Percentiles rank a stretch among this genome's conserved stretches.
Conservation (phyloP, 2,329 filamentous ascomycete species). For the Diatrype stigma region DNA sequence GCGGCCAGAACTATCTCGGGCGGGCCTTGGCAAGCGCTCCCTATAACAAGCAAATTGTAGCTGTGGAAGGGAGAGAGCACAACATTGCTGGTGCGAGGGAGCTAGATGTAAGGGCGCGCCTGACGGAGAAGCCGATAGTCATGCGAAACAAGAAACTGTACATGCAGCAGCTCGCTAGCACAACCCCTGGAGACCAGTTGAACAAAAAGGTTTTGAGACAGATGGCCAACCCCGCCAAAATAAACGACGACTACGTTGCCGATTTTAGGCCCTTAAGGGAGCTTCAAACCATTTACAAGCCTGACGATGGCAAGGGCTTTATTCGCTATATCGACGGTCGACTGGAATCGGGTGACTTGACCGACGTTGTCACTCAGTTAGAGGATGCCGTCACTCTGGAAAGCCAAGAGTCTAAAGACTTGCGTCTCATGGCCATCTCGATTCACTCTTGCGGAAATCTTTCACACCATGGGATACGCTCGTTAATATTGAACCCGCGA, state of each 20-base stretch:
- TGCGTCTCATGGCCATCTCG: conserved; percentile 78
- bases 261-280: conserved; percentile 50
- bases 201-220: conserved; percentile 35
- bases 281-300: conserved; percentile 48
- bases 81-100: conserved; percentile 83
- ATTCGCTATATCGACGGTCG: conserved; percentile 76
- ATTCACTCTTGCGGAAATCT: conserved; percentile 97
- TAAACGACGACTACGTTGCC: conserved; percentile 25
- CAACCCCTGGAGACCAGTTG: conserved; percentile 37
- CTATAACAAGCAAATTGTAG: conserved; percentile 82
- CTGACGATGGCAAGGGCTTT: conserved; percentile 59
- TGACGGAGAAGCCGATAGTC: conserved; percentile 68
- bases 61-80: conserved; percentile 80
- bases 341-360: conserved; percentile 69
- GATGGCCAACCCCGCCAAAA: conserved; percentile 29
- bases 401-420: conserved; percentile 30
- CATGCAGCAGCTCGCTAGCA: conserved; percentile 45
- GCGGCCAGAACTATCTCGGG: conserved; percentile 93
- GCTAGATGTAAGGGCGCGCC: conserved; percentile 77
- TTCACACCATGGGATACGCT: conserved; percentile 89
- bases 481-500: conserved; percentile 75
- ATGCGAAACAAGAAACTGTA: conserved; percentile 82
- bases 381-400: conserved; percentile 24
- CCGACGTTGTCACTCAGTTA: conserved; percentile 25
- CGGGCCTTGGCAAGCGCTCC: conserved; percentile 79